phyloP scores from a whole-genome alignment of 2,329 filamentous ascomycete genomes.

The Aspergillus sp. region DNA sequence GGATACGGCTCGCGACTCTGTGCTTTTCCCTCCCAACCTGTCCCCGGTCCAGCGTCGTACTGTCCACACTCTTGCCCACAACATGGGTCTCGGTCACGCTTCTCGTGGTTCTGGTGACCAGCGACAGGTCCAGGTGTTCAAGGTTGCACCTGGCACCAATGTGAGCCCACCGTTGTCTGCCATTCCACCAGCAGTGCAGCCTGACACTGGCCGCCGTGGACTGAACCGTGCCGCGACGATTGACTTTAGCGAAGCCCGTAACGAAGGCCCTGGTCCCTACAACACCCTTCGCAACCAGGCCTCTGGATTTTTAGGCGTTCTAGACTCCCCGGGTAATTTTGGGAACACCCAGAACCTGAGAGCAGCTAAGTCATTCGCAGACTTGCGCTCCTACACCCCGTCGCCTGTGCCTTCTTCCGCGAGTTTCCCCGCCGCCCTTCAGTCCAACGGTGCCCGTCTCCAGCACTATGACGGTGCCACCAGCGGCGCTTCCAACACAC shows the following conservation, averaged over 20 bases:
- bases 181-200: constrained; percentile 60
- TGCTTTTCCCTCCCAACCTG: constrained; percentile 78
- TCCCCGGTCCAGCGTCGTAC: constrained; percentile 80
- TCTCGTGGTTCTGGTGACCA: constrained; percentile 85
- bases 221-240: constrained; percentile 95
- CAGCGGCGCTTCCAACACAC: constrained; percentile 59
- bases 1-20: constrained; percentile 68
- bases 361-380: constrained; percentile 93
- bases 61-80: constrained; percentile 90
- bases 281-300: constrained; percentile 71
- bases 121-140: constrained; percentile 84
- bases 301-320: constrained; percentile 74
- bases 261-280: constrained; percentile 67
- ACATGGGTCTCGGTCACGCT: constrained; percentile 86
- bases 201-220: constrained; percentile 74
- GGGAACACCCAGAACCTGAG: constrained; percentile 75
- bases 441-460: constrained; percentile 58
- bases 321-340: constrained; percentile 67
- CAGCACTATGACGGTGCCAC: constrained; percentile 53
- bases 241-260: constrained; percentile 81
- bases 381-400: constrained; percentile 89
- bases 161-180: constrained; percentile 60
- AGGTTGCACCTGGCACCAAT: constrained; percentile 47
- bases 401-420: constrained; percentile 87
- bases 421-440: constrained; percentile 71